phyloP scores from a whole-genome alignment of 805 yeast species.

The Ogataea glucozyma region DNA sequence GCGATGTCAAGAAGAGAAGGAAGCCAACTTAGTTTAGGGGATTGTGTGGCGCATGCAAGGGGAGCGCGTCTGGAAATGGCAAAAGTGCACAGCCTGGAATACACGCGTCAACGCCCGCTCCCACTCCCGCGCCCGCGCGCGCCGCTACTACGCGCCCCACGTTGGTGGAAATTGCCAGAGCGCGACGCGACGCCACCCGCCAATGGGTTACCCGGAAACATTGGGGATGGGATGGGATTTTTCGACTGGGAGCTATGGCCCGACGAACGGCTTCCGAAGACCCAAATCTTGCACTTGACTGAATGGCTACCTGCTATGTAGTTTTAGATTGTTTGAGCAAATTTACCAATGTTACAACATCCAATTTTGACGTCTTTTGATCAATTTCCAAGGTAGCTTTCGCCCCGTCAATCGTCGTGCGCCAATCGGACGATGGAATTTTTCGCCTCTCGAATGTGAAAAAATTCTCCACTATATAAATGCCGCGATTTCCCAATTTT shows the following conservation, averaged over 20 bases:
- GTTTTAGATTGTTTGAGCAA: conserved; percentile 1
- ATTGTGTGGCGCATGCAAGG: not conserved
- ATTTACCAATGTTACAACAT: too few species aligned
- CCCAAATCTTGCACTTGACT: too few species aligned
- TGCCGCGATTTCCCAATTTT: conserved; percentile 26
- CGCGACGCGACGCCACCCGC: conserved; percentile 8
- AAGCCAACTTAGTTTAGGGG: not conserved
- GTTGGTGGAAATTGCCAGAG: conserved; percentile 6
- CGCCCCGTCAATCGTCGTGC: conserved; percentile 6
- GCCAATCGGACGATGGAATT: conserved; percentile 11
- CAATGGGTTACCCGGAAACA: conserved; percentile 4
- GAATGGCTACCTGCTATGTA: too few species aligned
- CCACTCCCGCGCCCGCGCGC: too few species aligned
- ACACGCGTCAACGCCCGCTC: too few species aligned
- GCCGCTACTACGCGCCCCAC: not conserved
- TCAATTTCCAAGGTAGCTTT: too few species aligned
- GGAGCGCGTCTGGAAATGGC: too few species aligned
- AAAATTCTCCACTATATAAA: conserved; percentile 25
- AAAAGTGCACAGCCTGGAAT: too few species aligned
- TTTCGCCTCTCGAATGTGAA: conserved; percentile 12
- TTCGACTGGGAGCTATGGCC: too few species aligned
- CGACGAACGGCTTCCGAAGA: too few species aligned
- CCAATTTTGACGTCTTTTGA: not conserved
- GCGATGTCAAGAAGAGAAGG: conserved; percentile 15
- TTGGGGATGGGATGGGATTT: not conserved